Conservation (phyloP, 176 grass and related monocot species). For the Triticum turgidum region DNA sequence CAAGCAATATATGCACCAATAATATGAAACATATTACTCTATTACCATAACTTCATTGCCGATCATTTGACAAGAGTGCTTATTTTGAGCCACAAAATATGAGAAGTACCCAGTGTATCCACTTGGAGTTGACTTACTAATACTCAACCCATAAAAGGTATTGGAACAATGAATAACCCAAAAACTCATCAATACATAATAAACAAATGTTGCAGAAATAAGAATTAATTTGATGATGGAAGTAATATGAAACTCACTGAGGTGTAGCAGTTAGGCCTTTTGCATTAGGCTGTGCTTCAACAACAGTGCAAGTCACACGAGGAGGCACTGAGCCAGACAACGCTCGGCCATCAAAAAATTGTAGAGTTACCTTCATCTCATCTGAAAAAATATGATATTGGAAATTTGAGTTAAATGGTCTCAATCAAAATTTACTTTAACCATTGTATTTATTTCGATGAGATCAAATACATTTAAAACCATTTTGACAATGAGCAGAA, state of each 20-base stretch:
- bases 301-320: constrained; percentile 88
- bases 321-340: constrained; percentile 86
- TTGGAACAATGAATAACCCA: background rate
- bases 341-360: constrained; percentile 78
- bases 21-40: background rate
- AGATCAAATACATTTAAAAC: constrained; percentile 6
- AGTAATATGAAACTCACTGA: constrained; percentile 67
- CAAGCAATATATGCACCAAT: constrained; percentile 10
- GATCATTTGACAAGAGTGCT: background rate
- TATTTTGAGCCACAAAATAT: background rate
- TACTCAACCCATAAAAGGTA: background rate
- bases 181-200: background rate
- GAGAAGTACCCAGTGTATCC: background rate
- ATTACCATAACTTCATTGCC: background rate
- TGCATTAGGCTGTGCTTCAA: constrained; percentile 79
- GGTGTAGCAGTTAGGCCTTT: constrained; percentile 86
- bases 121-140: background rate
- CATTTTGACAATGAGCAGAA: background rate
- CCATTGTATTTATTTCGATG: background rate
- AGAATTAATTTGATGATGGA: constrained; percentile 5
- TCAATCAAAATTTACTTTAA: background rate
- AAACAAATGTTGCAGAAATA: constrained; percentile 3
- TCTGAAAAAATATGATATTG: constrained; percentile 32
- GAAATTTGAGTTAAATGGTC: background rate
- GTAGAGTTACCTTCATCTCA: constrained; percentile 83